Evolutionary conservation across 106 monocot species (phyloP).

Genomic region (Posidonia australis): DNA sequence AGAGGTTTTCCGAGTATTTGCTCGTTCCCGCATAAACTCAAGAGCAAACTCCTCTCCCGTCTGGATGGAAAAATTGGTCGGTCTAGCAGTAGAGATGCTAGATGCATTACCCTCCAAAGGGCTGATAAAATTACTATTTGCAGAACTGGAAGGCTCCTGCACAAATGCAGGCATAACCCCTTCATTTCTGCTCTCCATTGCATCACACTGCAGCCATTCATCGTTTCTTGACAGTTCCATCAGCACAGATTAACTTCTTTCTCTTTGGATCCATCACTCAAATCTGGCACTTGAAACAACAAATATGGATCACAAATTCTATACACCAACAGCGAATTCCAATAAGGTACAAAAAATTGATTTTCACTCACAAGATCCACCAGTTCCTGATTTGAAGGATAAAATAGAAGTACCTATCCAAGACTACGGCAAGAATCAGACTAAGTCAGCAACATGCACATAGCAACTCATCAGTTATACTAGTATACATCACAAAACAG

Average conservation of each 20-base stretch:
- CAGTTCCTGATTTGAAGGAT: too few species aligned
- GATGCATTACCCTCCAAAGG: slow-evolving; percentile 26
- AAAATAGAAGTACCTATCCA: too few species aligned
- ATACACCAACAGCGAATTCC: too few species aligned
- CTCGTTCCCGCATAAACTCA: slow-evolving; percentile 79
- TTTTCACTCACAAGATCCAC: too few species aligned
- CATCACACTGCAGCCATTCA: slow-evolving; percentile 16
- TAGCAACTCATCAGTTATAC: too few species aligned
- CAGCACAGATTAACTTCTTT: slow-evolving; percentile 1
- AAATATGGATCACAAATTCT: too few species aligned
- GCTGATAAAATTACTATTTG: slow-evolving; percentile 18
- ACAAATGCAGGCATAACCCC: slow-evolving; percentile 21
- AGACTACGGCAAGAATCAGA: too few species aligned
- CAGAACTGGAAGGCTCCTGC: slow-evolving; percentile 29
- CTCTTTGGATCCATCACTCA: neutral
- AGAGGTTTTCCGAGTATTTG: slow-evolving; percentile 30
- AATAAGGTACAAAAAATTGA: too few species aligned
- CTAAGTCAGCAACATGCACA: too few species aligned
- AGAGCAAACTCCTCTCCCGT: slow-evolving; percentile 90
- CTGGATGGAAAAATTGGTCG: slow-evolving; percentile 74
- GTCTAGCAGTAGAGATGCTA: slow-evolving; percentile 16
- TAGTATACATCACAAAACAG: too few species aligned
- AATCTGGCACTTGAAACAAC: neutral
- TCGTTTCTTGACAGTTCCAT: slow-evolving; percentile 12
- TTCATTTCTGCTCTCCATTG: slow-evolving; percentile 37